Conservation (phyloP, 306 rosid genomes). For the Benincasa hispida region DNA sequence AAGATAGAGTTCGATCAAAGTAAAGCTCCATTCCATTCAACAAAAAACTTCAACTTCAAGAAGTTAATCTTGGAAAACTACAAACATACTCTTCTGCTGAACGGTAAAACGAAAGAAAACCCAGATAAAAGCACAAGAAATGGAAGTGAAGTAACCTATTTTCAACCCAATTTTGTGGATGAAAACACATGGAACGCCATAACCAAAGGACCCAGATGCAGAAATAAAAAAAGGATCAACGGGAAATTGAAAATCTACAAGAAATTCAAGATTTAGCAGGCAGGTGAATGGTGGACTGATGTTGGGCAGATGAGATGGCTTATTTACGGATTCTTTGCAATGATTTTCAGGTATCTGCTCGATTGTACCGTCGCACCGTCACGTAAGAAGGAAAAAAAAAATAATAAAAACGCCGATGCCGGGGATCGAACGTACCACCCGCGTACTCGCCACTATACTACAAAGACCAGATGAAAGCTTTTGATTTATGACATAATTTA, state of each 20-base stretch:
- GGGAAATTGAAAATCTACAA: not conserved
- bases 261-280: not conserved
- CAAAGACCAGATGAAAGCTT: too few relatives aligned
- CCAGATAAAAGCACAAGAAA: not conserved
- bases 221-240: not conserved
- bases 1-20: not conserved
- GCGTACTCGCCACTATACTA: too few relatives aligned
- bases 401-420: too few relatives aligned
- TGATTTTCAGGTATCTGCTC: too few relatives aligned
- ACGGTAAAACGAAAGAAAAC: not conserved
- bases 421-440: too few relatives aligned
- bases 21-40: not conserved
- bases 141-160: not conserved
- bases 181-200: not conserved
- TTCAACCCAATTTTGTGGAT: not conserved
- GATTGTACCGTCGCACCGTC: too few relatives aligned
- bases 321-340: too few relatives aligned
- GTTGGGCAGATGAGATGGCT: not conserved
- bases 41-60: not conserved
- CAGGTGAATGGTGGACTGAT: not conserved
- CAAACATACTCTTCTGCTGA: too few relatives aligned
- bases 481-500: too few relatives aligned
- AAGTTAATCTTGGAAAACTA: not conserved
- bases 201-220: not conserved
- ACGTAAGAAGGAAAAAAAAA: too few relatives aligned